phyloP scores from a whole-genome alignment of 495 filamentous ascomycete species.

The Trichoderma reesei region DNA sequence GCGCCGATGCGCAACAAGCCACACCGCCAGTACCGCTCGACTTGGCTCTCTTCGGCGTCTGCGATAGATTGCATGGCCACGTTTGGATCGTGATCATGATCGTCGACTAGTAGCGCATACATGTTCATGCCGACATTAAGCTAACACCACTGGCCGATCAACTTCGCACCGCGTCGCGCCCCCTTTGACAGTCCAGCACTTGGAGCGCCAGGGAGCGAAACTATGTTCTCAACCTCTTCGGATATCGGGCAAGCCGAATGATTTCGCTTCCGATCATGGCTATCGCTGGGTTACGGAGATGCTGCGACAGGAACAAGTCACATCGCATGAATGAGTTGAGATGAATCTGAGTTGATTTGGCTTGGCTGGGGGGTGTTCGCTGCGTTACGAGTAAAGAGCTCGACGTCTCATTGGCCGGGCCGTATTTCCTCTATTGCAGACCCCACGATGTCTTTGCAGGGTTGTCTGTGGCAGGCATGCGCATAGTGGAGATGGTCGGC shows the following conservation, averaged over 20 bases:
- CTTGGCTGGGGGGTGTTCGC: too few relatives aligned
- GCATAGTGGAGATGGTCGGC: background rate
- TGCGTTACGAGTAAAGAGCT: background rate
- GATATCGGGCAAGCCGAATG: too few relatives aligned
- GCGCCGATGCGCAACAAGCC: background rate
- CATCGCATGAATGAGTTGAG: background rate
- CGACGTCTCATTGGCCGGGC: background rate
- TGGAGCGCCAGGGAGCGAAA: background rate
- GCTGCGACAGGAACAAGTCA: background rate
- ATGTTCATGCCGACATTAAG: background rate
- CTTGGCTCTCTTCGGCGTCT: background rate
- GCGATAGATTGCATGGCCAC: slow-evolving; percentile 1
- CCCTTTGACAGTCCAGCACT: background rate
- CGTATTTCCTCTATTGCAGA: background rate
- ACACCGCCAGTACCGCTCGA: slow-evolving; percentile 1
- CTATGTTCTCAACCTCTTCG: background rate
- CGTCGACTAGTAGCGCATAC: background rate
- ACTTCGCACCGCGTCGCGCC: background rate
- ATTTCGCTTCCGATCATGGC: background rate
- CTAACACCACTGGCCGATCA: background rate
- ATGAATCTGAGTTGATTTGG: background rate
- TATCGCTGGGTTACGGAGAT: background rate
- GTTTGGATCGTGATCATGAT: slow-evolving; percentile 7
- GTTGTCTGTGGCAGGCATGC: background rate
- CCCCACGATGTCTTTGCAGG: slow-evolving; percentile 3